Conservation (phyloP, 83 land plant genomes). For the Diphasiastrum complanatum region DNA sequence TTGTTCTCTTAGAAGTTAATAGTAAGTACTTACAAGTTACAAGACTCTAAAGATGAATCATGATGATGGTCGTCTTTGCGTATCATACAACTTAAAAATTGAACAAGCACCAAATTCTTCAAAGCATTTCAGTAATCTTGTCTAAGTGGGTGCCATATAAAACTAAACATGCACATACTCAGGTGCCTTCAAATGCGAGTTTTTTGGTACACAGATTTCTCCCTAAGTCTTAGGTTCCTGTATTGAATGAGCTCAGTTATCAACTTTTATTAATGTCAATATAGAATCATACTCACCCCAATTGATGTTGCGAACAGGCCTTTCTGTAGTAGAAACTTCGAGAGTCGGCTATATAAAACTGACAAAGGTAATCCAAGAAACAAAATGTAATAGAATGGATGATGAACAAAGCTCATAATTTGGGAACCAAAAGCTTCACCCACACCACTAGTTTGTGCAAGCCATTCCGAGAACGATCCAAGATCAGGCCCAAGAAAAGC, state of each 20-base stretch:
- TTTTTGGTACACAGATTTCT: background rate
- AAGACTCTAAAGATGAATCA: too few relatives aligned
- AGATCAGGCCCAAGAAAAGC: slow-evolving; percentile 78
- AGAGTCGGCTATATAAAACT: slow-evolving; percentile 46
- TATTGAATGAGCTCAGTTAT: background rate
- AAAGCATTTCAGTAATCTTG: too few relatives aligned
- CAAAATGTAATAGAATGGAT: slow-evolving; percentile 53
- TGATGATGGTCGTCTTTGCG: too few relatives aligned
- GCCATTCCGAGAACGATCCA: slow-evolving; percentile 74
- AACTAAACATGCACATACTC: background rate
- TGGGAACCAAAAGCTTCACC: slow-evolving; percentile 28
- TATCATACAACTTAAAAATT: too few relatives aligned
- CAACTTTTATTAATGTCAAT: background rate
- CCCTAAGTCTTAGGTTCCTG: background rate
- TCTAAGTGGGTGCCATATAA: too few relatives aligned
- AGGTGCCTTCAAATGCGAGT: background rate
- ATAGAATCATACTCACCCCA: slow-evolving; percentile 37
- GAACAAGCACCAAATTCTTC: too few relatives aligned
- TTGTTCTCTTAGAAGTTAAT: too few relatives aligned
- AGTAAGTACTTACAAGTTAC: too few relatives aligned
- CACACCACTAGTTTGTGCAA: slow-evolving; percentile 30
- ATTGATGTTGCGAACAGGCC: slow-evolving; percentile 44
- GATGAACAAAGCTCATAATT: slow-evolving; percentile 41
- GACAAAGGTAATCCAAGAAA: slow-evolving; percentile 54
- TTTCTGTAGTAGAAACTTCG: slow-evolving; percentile 32